Evolutionary conservation across 352 stramenopile species (phyloP).

Genomic region (Pythium volutum): DNA sequence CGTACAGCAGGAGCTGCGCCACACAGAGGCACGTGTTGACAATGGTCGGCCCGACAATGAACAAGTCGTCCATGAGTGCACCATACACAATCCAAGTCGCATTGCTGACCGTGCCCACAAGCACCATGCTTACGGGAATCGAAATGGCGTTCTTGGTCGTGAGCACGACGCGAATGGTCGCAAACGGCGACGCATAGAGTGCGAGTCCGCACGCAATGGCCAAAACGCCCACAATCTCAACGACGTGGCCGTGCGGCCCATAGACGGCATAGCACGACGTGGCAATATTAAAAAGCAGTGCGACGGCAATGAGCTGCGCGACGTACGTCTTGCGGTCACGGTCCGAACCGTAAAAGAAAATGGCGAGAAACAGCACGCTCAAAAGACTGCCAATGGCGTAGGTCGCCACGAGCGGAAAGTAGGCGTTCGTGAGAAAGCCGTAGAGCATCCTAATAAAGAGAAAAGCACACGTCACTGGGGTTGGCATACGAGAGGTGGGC

Average conservation of each 20-base stretch:
- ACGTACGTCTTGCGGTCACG: slow-evolving; percentile 29
- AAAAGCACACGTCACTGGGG: neutral
- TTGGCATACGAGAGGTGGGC: neutral
- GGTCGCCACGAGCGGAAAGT: slow-evolving; percentile 50
- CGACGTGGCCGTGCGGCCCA: slow-evolving; percentile 29
- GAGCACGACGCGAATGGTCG: slow-evolving; percentile 41
- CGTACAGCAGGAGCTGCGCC: slow-evolving; percentile 41
- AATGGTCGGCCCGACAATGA: slow-evolving; percentile 38
- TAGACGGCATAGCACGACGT: slow-evolving; percentile 26
- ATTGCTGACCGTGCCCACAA: slow-evolving; percentile 44
- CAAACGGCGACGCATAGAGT: slow-evolving; percentile 46
- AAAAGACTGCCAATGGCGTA: slow-evolving; percentile 44
- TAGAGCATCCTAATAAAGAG: slow-evolving; percentile 31
- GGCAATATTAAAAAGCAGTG: slow-evolving; percentile 30
- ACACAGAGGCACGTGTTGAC: slow-evolving; percentile 39
- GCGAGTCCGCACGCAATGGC: slow-evolving; percentile 39
- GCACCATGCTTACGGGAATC: slow-evolving; percentile 45
- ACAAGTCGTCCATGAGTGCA: slow-evolving; percentile 35
- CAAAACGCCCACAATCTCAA: slow-evolving; percentile 34
- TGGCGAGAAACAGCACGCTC: slow-evolving; percentile 38
- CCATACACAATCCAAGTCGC: slow-evolving; percentile 47
- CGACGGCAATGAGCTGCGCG: slow-evolving; percentile 11
- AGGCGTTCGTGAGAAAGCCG: slow-evolving; percentile 41
- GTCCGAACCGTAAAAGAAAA: slow-evolving; percentile 44
- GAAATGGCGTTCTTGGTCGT: slow-evolving; percentile 41